A percentile compares a stretch with the other conserved stretches of the same genome.
Evolutionary conservation across 192 early-diverging fungal species (phyloP).

Genomic region (Neocallimastix lanati): DNA sequence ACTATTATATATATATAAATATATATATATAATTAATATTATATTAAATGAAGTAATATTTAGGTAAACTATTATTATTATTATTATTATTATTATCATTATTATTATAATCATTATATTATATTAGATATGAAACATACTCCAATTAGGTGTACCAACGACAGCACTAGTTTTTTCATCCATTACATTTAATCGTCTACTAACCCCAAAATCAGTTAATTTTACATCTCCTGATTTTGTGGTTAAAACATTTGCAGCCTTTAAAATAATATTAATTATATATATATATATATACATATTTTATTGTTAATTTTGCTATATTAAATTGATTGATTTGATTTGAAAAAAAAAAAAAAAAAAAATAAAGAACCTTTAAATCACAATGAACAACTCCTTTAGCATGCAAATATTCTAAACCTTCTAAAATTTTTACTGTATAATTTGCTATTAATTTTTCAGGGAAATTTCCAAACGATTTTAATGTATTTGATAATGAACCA

Average conservation of each 20-base stretch:
- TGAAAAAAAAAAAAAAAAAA: too few relatives aligned
- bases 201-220: constrained; percentile 91
- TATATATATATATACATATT: too few relatives aligned
- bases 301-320: too few relatives aligned
- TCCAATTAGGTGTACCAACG: constrained; percentile 74
- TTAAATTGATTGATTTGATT: too few relatives aligned
- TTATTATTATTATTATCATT: too few relatives aligned
- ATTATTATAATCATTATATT: too few relatives aligned
- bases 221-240: constrained; percentile 95
- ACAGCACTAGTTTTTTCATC: constrained; percentile 47
- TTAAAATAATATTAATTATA: background rate
- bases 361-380: constrained; percentile 61
- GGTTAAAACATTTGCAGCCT: constrained; percentile 73
- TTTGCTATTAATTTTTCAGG: constrained; percentile 73
- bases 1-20: constrained; percentile 17
- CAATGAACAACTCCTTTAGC: constrained; percentile 70
- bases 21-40: too few relatives aligned
- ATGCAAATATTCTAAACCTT: constrained; percentile 80
- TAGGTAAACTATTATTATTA: too few relatives aligned
- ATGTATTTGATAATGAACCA: constrained; percentile 69
- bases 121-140: background rate
- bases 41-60: too few relatives aligned
- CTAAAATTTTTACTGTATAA: constrained; percentile 73
- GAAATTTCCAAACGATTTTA: constrained; percentile 76
- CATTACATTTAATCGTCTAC: constrained; percentile 59